Percentiles rank a stretch among this genome's conserved stretches.
Evolutionary conservation across 192 early-diverging fungal genomes (phyloP).

Genomic region (Dimargaris cristalligena): DNA sequence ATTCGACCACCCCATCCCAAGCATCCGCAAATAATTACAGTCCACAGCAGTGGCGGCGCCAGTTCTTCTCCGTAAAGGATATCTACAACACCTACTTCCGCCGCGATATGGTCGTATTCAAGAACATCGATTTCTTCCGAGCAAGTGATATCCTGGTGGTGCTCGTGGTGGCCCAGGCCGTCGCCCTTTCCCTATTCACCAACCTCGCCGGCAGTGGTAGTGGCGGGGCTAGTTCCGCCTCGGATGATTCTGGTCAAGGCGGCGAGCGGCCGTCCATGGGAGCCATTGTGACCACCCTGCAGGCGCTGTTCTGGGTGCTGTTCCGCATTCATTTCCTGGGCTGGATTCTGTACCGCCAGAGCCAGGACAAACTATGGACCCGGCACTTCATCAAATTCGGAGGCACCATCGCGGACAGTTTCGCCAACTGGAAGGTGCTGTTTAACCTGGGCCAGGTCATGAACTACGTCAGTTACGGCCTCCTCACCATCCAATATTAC

Average conservation of each 20-base stretch:
- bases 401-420: slow-evolving; percentile 72
- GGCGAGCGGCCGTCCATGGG: slow-evolving; percentile 20
- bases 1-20: too few relatives aligned
- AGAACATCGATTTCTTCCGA: slow-evolving; percentile 81
- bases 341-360: slow-evolving; percentile 60
- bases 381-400: slow-evolving; percentile 88
- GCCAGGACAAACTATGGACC: slow-evolving; percentile 63
- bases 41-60: slow-evolving; percentile 21
- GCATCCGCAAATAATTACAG: too few relatives aligned
- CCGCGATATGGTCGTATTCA: slow-evolving; percentile 74
- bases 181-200: slow-evolving; percentile 40
- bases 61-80: slow-evolving; percentile 26
- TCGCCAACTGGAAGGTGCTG: slow-evolving; percentile 88
- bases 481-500: slow-evolving; percentile 70
- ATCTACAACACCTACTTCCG: slow-evolving; percentile 58
- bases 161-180: slow-evolving; percentile 56
- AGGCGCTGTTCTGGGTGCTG: slow-evolving; percentile 75
- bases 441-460: slow-evolving; percentile 83
- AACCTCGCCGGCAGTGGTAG: too few relatives aligned
- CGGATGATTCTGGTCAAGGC: slow-evolving; percentile 7
- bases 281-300: slow-evolving; percentile 33
- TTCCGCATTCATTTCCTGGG: slow-evolving; percentile 73
- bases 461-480: slow-evolving; percentile 77
- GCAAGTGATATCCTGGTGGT: slow-evolving; percentile 67
- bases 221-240: too few relatives aligned